Evolutionary conservation across 768 basidiomycete species (phyloP), one percentile per base, ranked within the genome.

Genomic region (Clitopilus hobsonii): DNA sequence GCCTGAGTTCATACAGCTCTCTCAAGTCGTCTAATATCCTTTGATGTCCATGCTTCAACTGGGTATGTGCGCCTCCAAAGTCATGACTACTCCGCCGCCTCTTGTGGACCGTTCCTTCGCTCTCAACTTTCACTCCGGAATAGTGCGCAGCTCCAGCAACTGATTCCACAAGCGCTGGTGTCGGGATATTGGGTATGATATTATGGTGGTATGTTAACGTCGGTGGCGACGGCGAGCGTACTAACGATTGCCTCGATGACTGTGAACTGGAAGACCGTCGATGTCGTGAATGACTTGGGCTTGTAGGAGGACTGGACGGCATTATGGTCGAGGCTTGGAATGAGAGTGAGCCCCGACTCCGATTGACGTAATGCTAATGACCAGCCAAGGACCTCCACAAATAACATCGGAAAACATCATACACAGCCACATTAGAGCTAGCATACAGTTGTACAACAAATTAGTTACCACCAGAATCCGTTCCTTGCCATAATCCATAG

Each of bases 401-500:
- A 47, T 55, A 59, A 55, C 41, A 57, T 10, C 45, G 28, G 29
- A 38, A 56, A 61, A 61, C 29, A 56, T 30, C 27, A 10, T 45
- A 18, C 41, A 45, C 41, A 6, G 22, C 22, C 16, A 45, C 29
- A 45, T 3, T 32, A 32, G 18, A 10, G 11, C 6, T 45, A 45
- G n/a, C 22, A 20, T 36, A 36, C 32, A n/a, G n/a, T n/a, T n/a
- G n/a, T n/a, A 36, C 32, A 36, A 36, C n/a, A 11, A 11, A 36
- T 45, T 45, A 45, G 22, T 18, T 23, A 45, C 41, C 11, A 18
- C 22, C 22, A 20, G 41, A 45, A 18, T 26, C 23, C 10, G 49
- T 51, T 51, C 88, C 88, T 71, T 89, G 86, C 90, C 90, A 98
- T 58, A 97, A 75, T 48, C 96, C 96, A 63, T 98, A 98, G 6